phyloP scores from a whole-genome alignment of 805 yeast genomes.

The Candida oleophila region DNA sequence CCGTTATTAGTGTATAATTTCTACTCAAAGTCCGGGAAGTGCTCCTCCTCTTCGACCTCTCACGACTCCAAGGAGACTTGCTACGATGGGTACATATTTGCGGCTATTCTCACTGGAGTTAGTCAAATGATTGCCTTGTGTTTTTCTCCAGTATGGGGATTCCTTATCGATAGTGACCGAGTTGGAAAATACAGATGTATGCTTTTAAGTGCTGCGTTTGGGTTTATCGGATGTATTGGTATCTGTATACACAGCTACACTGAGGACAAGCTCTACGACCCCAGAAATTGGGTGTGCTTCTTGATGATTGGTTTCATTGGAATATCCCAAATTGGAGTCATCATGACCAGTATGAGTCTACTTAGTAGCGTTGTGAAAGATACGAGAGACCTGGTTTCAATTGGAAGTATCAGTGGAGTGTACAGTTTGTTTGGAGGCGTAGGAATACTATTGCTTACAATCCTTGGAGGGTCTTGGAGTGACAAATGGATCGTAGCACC shows the following conservation, averaged over 20 bases:
- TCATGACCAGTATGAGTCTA: conserved; percentile 64
- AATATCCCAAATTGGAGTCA: conserved; percentile 58
- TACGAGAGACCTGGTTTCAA: conserved; percentile 41
- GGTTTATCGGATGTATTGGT: conserved; percentile 42
- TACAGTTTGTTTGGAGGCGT: conserved; percentile 67
- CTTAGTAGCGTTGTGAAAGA: conserved; percentile 27
- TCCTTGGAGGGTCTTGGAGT: conserved; percentile 60
- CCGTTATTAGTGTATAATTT: conserved; percentile 63
- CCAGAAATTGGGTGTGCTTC: conserved; percentile 35
- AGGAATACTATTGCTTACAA: conserved; percentile 60
- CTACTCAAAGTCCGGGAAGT: conserved; percentile 50
- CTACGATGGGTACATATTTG: conserved; percentile 60
- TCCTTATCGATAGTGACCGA: conserved; percentile 44
- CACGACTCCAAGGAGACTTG: conserved; percentile 40
- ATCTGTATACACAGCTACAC: conserved; percentile 19
- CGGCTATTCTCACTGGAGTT: conserved; percentile 72
- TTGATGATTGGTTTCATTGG: conserved; percentile 49
- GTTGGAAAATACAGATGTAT: conserved; percentile 29
- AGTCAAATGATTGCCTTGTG: conserved; percentile 56
- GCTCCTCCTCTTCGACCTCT: conserved; percentile 26
- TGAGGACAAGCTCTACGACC: conserved; percentile 23
- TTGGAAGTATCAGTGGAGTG: conserved; percentile 70
- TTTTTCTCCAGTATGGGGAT: conserved; percentile 65
- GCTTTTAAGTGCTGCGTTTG: conserved; percentile 39
- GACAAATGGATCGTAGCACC: conserved; percentile 61